These are phyloP conservation scores for Penicillium occitanis DNA, from an alignment of 2,329 filamentous ascomycete species.

Conservation along the genomic window DNA sequence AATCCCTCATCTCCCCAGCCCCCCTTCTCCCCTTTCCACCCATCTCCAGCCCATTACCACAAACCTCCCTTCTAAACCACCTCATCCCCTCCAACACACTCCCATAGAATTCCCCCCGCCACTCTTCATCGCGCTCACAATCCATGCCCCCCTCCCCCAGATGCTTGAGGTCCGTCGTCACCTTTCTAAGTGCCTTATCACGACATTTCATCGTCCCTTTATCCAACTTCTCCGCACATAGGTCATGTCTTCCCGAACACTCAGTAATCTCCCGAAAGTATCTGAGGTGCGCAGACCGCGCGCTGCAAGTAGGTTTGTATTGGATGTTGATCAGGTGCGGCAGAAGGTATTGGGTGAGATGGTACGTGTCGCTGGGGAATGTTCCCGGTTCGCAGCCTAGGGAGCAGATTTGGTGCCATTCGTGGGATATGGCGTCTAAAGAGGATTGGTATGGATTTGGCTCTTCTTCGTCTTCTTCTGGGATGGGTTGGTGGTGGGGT, in stretches of 20 bases:
- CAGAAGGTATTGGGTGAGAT: slow-evolving; percentile 13
- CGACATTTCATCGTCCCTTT: slow-evolving; percentile 16
- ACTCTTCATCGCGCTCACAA: slow-evolving; percentile 16
- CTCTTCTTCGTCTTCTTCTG: not conserved
- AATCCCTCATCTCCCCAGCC: slow-evolving; percentile 15
- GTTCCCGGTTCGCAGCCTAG: slow-evolving; percentile 17
- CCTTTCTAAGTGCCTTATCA: slow-evolving; percentile 16
- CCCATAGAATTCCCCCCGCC: slow-evolving; percentile 16
- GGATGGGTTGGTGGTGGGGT: not conserved
- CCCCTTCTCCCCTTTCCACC: not conserved
- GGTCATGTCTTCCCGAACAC: slow-evolving; percentile 12
- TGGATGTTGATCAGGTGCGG: slow-evolving; percentile 18
- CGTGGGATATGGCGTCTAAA: slow-evolving; percentile 15
- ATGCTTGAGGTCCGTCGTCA: slow-evolving; percentile 16
- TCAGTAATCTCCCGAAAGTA: slow-evolving; percentile 15
- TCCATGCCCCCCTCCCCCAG: slow-evolving; percentile 18
- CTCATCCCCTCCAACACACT: slow-evolving; percentile 16
- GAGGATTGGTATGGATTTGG: slow-evolving; percentile 2
- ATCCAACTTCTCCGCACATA: slow-evolving; percentile 17
- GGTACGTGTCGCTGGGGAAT: slow-evolving; percentile 14
- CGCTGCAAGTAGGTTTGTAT: slow-evolving; percentile 15
- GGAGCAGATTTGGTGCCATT: slow-evolving; percentile 19
- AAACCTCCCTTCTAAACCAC: slow-evolving; percentile 17
- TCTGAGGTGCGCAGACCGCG: slow-evolving; percentile 8
- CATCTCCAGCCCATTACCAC: not conserved